Conservation (phyloP, 176 grass and related monocot genomes). For the Metroxylon sagu region DNA sequence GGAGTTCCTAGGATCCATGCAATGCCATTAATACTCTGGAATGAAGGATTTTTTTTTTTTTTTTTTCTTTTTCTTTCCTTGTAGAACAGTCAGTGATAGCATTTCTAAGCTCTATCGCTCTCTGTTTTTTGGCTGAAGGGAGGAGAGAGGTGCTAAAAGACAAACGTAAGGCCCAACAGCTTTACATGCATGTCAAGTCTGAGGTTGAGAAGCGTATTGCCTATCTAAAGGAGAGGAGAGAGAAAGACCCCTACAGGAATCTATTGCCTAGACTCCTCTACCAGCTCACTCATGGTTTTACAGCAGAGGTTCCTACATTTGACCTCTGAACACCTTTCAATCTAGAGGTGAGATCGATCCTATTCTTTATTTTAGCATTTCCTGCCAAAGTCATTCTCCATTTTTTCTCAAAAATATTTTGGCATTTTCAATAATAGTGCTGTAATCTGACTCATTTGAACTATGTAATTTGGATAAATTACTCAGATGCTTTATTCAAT, state of each 20-base stretch:
- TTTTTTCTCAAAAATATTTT: too few relatives aligned
- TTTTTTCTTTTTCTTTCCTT: too few relatives aligned
- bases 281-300: slow-evolving; percentile 37
- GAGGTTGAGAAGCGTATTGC: slow-evolving; percentile 57
- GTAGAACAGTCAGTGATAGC: neutral
- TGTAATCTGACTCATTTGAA: too few relatives aligned
- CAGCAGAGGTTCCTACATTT: slow-evolving; percentile 79
- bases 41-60: too few relatives aligned
- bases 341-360: too few relatives aligned
- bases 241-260: slow-evolving; percentile 71
- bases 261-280: slow-evolving; percentile 73
- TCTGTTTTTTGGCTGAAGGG: slow-evolving; percentile 35
- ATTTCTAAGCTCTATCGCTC: neutral
- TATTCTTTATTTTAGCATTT: neutral
- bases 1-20: too few relatives aligned
- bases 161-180: slow-evolving; percentile 39
- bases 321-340: slow-evolving; percentile 28
- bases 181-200: slow-evolving; percentile 82
- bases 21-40: too few relatives aligned
- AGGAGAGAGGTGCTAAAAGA: slow-evolving; percentile 55
- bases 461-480: too few relatives aligned
- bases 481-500: too few relatives aligned
- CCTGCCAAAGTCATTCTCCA: too few relatives aligned
- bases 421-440: too few relatives aligned
- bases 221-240: slow-evolving; percentile 78